phyloP scores from a whole-genome alignment of 139 green algal genomes.

The Tetratostichococcus sp. region DNA sequence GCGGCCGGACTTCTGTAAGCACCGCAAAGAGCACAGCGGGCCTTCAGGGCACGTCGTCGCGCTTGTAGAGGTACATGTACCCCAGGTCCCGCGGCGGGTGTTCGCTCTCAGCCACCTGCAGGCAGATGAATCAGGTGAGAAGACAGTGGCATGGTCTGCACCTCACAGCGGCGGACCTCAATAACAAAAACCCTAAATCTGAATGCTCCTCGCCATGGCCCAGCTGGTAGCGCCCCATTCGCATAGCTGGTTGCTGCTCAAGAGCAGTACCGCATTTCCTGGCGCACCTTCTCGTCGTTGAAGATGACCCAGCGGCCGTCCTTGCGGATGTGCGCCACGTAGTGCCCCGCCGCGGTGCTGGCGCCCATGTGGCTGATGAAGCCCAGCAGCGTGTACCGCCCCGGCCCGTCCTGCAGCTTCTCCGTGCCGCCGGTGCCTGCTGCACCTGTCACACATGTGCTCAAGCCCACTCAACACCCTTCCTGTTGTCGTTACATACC shows the following conservation, averaged over 20 bases:
- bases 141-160: too few relatives aligned
- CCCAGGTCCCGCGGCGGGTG: constrained; percentile 78
- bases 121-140: not conserved
- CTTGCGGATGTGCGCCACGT: constrained; percentile 91
- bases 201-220: too few relatives aligned
- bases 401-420: constrained; percentile 54
- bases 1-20: too few relatives aligned
- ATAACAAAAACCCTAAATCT: too few relatives aligned
- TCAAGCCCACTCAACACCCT: too few relatives aligned
- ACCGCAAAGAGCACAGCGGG: too few relatives aligned
- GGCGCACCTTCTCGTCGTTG: constrained; percentile 90
- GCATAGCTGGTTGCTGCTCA: too few relatives aligned
- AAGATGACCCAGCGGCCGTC: constrained; percentile 85
- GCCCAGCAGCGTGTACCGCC: constrained; percentile 80
- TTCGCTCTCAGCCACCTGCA: constrained; percentile 70
- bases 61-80: constrained; percentile 93
- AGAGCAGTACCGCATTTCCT: too few relatives aligned
- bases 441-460: constrained; percentile 15
- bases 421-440: not conserved
- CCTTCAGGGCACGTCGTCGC: constrained; percentile 17
- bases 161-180: too few relatives aligned
- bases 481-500: too few relatives aligned
- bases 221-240: too few relatives aligned
- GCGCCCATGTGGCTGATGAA: constrained; percentile 93
- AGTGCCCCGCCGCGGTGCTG: constrained; percentile 92